A percentile compares a stretch with the other conserved stretches of the same genome.
Conservation (phyloP, 257 asterid species). For the Nicotiana attenuata region DNA sequence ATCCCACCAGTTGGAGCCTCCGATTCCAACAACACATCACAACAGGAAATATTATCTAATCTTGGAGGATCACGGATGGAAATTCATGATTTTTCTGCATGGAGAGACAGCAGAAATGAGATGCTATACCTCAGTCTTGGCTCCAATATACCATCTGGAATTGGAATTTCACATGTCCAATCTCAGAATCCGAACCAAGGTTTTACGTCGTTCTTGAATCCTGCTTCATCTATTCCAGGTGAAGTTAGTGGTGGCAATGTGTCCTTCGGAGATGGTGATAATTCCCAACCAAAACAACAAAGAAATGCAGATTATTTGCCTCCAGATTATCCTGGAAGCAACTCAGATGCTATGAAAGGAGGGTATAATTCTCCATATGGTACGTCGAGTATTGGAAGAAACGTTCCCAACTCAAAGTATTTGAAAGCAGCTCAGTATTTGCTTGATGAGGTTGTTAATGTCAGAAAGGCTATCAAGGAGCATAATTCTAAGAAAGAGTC, state of each 20-base stretch:
- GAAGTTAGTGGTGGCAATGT: conserved; percentile 32
- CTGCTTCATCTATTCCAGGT: conserved; percentile 23
- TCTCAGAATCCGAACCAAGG: conserved; percentile 35
- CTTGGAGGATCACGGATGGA: conserved; percentile 39
- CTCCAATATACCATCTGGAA: conserved; percentile 41
- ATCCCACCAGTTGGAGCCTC: conserved; percentile 31
- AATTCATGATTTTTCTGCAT: conserved; percentile 37
- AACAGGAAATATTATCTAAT: conserved; percentile 37
- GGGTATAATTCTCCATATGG: conserved; percentile 41
- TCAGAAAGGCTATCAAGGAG: conserved; percentile 53
- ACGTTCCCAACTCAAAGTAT: conserved; percentile 55
- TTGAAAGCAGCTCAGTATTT: conserved; percentile 69
- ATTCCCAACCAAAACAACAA: conserved; percentile 37
- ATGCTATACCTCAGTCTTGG: conserved; percentile 66
- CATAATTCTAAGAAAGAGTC: conserved; percentile 29
- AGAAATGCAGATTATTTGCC: conserved; percentile 31
- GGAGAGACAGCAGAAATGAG: conserved; percentile 45
- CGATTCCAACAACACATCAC: conserved; percentile 36
- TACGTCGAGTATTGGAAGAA: conserved; percentile 34
- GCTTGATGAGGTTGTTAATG: conserved; percentile 82
- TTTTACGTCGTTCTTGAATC: conserved; percentile 37
- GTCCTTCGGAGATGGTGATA: conserved; percentile 33
- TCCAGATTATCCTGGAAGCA: conserved; percentile 25
- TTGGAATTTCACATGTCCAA: conserved; percentile 38
- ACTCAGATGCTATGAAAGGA: conserved; percentile 22